phyloP scores from a whole-genome alignment of 169 alveolate genomes.

The Cryptosporidium sp. region DNA sequence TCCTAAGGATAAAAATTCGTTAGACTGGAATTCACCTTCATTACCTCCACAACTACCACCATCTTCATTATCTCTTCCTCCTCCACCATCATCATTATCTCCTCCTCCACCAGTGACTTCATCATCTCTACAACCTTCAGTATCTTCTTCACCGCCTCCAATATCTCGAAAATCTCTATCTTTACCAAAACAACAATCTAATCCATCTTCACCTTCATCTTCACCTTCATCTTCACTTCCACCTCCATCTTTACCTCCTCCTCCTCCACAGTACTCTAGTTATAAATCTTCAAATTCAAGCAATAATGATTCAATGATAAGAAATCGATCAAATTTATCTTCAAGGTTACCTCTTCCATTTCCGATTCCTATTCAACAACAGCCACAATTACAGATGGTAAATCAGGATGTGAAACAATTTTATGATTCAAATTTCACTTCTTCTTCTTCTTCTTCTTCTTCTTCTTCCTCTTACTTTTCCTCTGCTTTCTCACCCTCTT shows the following conservation, averaged over 20 bases:
- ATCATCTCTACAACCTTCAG: neutral
- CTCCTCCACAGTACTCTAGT: neutral
- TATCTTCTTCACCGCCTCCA: too few relatives aligned
- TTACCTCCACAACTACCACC: neutral
- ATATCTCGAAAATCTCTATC: too few relatives aligned
- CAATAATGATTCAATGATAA: neutral
- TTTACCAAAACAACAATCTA: too few relatives aligned
- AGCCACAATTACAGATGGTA: neutral
- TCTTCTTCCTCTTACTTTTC: neutral
- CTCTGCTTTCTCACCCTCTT: neutral
- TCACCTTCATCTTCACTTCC: too few relatives aligned
- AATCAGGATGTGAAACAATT: neutral
- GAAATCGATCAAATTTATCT: neutral
- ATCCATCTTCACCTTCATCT: too few relatives aligned
- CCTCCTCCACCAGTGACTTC: neutral
- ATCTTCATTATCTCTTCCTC: too few relatives aligned
- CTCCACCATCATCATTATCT: neutral
- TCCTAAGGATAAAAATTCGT: neutral
- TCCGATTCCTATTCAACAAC: neutral
- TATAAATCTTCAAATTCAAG: neutral
- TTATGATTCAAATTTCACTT: neutral
- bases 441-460: neutral
- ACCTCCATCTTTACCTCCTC: too few relatives aligned
- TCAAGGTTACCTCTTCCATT: neutral
- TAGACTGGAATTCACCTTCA: too few relatives aligned